Percentiles rank a stretch among this genome's conserved stretches.
These are phyloP conservation scores for Rubroboletus satanas DNA, from an alignment of 768 basidiomycete genomes.

Conservation along the genomic window DNA sequence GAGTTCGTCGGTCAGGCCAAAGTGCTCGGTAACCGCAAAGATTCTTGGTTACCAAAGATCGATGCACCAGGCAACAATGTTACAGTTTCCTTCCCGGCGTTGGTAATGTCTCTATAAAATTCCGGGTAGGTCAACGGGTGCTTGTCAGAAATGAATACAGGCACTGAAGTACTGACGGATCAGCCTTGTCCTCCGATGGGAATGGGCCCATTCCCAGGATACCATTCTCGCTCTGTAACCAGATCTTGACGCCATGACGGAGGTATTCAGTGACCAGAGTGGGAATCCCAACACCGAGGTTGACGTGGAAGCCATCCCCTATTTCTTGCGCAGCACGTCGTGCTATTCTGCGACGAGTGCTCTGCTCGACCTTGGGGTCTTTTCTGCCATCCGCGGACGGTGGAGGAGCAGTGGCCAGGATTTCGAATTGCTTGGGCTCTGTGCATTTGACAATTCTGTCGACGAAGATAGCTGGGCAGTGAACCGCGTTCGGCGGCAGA, in stretches of 20 bases:
- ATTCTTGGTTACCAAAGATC: conserved; percentile 71
- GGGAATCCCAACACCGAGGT: conserved; percentile 88
- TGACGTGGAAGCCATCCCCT: conserved; percentile 80
- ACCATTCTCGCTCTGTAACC: conserved; percentile 87
- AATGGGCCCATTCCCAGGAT: conserved; percentile 86
- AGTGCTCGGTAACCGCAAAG: conserved; percentile 31
- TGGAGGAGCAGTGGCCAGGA: conserved; percentile 56
- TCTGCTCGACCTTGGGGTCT: conserved; percentile 47
- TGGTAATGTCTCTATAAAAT: conserved; percentile 69
- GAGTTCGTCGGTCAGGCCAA: conserved; percentile 21
- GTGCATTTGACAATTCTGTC: conserved; percentile 80
- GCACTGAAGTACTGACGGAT: conserved; percentile 57
- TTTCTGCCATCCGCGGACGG: conserved; percentile 37
- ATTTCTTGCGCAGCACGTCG: conserved; percentile 84
- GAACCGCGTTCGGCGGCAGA: conserved; percentile 77
- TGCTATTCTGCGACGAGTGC: conserved; percentile 66
- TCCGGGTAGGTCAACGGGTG: conserved; percentile 36
- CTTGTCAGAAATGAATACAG: not conserved
- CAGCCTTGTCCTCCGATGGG: conserved; percentile 70
- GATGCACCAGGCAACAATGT: conserved; percentile 88
- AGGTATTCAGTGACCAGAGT: conserved; percentile 78
- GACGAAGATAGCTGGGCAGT: conserved; percentile 78
- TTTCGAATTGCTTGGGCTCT: conserved; percentile 70
- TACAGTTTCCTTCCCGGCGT: conserved; percentile 91
- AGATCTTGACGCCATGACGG: conserved; percentile 64